A percentile compares a stretch with the other conserved stretches of the same genome.
Conservation (phyloP, 495 filamentous ascomycete genomes). For the Lasiosphaeria hispida region DNA sequence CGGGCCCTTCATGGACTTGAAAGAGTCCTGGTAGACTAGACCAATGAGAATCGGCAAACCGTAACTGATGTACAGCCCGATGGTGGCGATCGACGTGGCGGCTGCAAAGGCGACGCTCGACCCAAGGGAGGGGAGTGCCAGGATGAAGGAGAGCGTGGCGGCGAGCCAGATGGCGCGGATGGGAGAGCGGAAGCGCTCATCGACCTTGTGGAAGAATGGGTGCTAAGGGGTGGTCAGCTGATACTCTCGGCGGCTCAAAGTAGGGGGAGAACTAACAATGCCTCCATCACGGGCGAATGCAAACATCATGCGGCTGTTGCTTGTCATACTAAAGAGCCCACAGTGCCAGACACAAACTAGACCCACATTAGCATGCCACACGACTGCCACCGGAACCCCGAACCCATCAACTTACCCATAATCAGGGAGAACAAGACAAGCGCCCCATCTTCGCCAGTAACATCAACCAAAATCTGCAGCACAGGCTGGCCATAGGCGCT, state of each 20-base stretch:
- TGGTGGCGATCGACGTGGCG: conserved; percentile 66
- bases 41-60: conserved; percentile 62
- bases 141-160: conserved; percentile 56
- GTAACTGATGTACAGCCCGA: conserved; percentile 65
- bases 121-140: conserved; percentile 60
- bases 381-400: too few relatives aligned
- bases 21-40: conserved; percentile 42
- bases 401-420: conserved; percentile 34
- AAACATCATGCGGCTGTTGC: conserved; percentile 65
- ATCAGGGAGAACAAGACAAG: conserved; percentile 56
- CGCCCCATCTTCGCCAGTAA: conserved; percentile 54
- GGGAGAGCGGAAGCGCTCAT: conserved; percentile 52
- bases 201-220: conserved; percentile 56
- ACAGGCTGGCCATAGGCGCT: conserved; percentile 51
- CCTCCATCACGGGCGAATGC: conserved; percentile 56
- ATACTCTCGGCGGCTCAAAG: neutral
- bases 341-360: conserved; percentile 59
- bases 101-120: conserved; percentile 59
- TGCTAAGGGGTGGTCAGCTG: conserved; percentile 20
- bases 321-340: conserved; percentile 57
- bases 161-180: conserved; percentile 60
- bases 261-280: conserved; percentile 31
- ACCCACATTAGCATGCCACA: conserved; percentile 6
- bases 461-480: conserved; percentile 56
- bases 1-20: conserved; percentile 51